Evolutionary conservation across 192 early-diverging fungal species (phyloP).

Genomic region (Rhizophagus sp.): DNA sequence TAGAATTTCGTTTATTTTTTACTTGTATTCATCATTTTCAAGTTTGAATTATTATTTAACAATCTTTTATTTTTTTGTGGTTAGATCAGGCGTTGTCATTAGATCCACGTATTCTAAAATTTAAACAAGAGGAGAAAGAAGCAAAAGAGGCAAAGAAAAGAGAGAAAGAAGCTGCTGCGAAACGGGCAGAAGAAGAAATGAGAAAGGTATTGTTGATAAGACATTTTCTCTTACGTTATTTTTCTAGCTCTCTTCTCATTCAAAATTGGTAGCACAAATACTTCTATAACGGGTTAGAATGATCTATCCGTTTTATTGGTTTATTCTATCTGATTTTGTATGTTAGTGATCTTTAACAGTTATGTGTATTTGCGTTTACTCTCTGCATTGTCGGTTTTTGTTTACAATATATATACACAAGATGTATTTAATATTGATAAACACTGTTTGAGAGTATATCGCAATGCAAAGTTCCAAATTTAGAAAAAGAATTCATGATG

Average conservation of each 20-base stretch:
- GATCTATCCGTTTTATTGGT: too few species aligned
- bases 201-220: slow-evolving; percentile 13
- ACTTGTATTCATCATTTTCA: background rate
- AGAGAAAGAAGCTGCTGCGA: slow-evolving; percentile 77
- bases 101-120: slow-evolving; percentile 89
- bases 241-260: too few species aligned
- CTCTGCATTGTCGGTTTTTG: too few species aligned
- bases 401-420: background rate
- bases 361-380: background rate
- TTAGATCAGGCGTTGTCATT: slow-evolving; percentile 68
- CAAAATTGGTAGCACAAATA: too few species aligned
- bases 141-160: slow-evolving; percentile 90
- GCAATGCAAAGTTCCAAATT: background rate
- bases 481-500: background rate
- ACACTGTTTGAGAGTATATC: background rate
- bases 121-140: slow-evolving; percentile 89
- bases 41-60: background rate
- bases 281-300: too few species aligned
- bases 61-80: background rate
- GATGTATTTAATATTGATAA: background rate
- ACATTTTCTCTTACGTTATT: too few species aligned
- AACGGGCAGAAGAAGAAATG: slow-evolving; percentile 55
- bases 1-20: slow-evolving; percentile 1
- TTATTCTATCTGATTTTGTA: too few species aligned
- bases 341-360: too few species aligned